Evolutionary conservation across 352 stramenopile species (phyloP), one percentile per base, ranked within the genome.

Genomic region (Phytophthora multivora): DNA sequence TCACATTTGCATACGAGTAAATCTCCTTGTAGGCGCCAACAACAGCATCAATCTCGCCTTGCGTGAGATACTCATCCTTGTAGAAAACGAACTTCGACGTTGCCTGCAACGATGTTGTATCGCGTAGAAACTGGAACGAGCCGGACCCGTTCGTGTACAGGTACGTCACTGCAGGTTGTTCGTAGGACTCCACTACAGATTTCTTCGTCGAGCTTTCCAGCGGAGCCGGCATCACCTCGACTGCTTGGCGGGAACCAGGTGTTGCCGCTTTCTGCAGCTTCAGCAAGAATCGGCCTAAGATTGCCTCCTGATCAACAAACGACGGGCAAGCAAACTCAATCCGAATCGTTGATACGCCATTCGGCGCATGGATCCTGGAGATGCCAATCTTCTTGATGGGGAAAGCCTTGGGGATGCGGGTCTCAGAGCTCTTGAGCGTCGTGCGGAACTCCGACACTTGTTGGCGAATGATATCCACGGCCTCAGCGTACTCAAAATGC

Each of bases 11-110:
- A 51, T 79, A 85, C 57, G 86, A 91, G 47, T 90, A 94, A 35
- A 94, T 80, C 28, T 91, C 86, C 48, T 93, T 91, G 78, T 96
- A 96, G 12, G 87, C 87, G 15, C 63, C 72, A n/a, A 93, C 83
- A 46, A 96, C 67, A 10, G 87, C 87, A 39, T 90, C 71, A 23
- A 94, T 75, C 58, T 96, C 87, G 21, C 47, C 56, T 48, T 80
- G 60, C 15, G 82, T 90, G 12, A 96, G 43, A 21, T 69, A 86
- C n/a, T 93, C 81, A 48, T 96, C 87, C 58, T 93, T 96, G 66
- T 91, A 96, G 28, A 94, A 91, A 21, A 96, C 78, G 50, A 96
- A 96, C 48, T 78, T 80, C 25, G 69, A 65, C 8, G 53, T 51
- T 18, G 73, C 74, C 51, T 75, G 68, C 59, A 76, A 66, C 15